These are phyloP conservation scores for Umbelopsis ramanniana DNA, from an alignment of 192 early-diverging fungal species.

Conservation along the genomic window DNA sequence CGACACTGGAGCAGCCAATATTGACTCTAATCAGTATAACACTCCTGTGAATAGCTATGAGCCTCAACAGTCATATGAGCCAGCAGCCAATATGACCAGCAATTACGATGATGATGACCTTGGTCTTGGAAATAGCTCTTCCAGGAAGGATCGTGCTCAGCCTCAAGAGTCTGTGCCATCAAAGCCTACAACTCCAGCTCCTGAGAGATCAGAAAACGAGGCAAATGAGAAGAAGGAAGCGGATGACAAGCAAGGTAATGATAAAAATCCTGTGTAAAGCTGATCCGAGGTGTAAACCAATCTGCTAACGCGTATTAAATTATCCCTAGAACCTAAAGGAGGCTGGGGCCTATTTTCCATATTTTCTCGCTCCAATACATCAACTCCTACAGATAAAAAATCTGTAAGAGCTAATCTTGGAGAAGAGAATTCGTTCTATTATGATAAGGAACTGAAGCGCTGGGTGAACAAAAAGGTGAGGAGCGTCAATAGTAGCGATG, in stretches of 20 bases:
- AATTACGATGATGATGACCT: constrained; percentile 62
- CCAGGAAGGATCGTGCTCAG: constrained; percentile 34
- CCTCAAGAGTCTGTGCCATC: background rate
- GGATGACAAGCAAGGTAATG: constrained; percentile 30
- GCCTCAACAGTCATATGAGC: constrained; percentile 4
- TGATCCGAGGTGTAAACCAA: too few relatives aligned
- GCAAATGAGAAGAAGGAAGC: constrained; percentile 24
- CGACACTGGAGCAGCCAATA: constrained; percentile 45
- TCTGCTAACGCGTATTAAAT: background rate
- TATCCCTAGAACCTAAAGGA: background rate
- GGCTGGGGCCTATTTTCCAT: constrained; percentile 44
- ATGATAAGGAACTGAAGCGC: constrained; percentile 81
- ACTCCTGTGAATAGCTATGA: constrained; percentile 23
- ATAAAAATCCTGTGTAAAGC: too few relatives aligned
- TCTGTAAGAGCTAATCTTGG: constrained; percentile 86
- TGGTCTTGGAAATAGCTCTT: constrained; percentile 61
- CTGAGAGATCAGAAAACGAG: constrained; percentile 5
- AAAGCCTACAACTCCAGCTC: constrained; percentile 10
- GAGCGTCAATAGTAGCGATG: background rate
- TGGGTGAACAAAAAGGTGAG: constrained; percentile 85
- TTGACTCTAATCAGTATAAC: constrained; percentile 39
- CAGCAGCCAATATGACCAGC: background rate
- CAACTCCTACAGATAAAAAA: constrained; percentile 31
- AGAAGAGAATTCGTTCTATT: constrained; percentile 82
- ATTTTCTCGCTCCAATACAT: constrained; percentile 29